A percentile compares a stretch with the other conserved stretches of the same genome.
phyloP scores from a whole-genome alignment of 164 flowering plant species.

The Tetrastigma voinierianum region DNA sequence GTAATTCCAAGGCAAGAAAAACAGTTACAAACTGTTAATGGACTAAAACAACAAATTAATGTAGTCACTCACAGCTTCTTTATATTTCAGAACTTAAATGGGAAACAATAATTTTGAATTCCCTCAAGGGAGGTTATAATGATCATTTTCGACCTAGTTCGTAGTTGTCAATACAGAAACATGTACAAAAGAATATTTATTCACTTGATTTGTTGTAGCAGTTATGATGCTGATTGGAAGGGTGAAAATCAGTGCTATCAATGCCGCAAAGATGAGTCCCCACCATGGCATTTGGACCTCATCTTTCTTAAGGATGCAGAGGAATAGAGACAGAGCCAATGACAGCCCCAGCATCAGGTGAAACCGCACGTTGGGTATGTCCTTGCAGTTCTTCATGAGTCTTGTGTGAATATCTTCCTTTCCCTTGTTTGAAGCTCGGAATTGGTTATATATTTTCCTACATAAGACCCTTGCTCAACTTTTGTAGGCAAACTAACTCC shows the following conservation, averaged over 20 bases:
- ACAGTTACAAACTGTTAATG: too few species aligned
- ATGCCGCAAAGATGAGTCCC: constrained; percentile 72
- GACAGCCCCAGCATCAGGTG: constrained; percentile 37
- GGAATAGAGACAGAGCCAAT: constrained; percentile 41
- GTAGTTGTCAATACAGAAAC: background rate
- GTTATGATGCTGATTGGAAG: constrained; percentile 81
- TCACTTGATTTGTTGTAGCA: constrained; percentile 88
- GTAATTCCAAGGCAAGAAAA: background rate
- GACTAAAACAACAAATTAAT: background rate
- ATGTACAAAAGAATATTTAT: background rate
- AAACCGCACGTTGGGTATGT: constrained; percentile 82
- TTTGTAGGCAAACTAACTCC: background rate
- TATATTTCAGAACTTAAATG: too few species aligned
- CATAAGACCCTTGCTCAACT: background rate
- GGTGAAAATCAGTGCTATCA: constrained; percentile 58
- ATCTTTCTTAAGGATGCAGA: constrained; percentile 59
- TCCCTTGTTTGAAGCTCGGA: constrained; percentile 21
- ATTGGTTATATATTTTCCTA: constrained; percentile 29
- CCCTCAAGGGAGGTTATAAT: too few species aligned
- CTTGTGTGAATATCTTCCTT: constrained; percentile 72
- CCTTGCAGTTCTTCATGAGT: constrained; percentile 65
- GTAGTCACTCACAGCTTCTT: too few species aligned
- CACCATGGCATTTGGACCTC: constrained; percentile 89
- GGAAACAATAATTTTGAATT: too few species aligned
- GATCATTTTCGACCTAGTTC: too few species aligned